Evolutionary conservation across 1,284 basidiomycete species (phyloP).

Genomic region (Peniophora sp.): DNA sequence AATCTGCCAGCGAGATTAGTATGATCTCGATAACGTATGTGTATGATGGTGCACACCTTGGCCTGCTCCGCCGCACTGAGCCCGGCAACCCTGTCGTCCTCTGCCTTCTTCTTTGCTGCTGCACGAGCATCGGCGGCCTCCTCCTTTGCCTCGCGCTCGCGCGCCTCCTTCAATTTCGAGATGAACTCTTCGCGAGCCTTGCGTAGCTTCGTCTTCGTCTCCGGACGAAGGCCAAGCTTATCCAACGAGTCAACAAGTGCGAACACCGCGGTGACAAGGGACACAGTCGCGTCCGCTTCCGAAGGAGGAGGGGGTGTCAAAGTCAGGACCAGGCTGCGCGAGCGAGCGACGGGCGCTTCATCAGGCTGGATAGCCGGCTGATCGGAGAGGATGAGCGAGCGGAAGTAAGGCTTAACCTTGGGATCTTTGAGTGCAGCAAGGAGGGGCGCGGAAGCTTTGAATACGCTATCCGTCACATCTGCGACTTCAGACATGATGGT

Average conservation of each 20-base stretch:
- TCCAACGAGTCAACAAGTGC: slow-evolving; percentile 64
- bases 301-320: slow-evolving; percentile 49
- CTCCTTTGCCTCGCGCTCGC: slow-evolving; percentile 62
- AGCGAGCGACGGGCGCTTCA: slow-evolving; percentile 37
- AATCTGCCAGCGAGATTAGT: slow-evolving; percentile 27
- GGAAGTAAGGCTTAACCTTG: slow-evolving; percentile 65
- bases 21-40: neutral
- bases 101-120: slow-evolving; percentile 65
- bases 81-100: slow-evolving; percentile 63
- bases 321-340: slow-evolving; percentile 68
- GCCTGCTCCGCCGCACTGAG: slow-evolving; percentile 78
- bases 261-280: slow-evolving; percentile 63
- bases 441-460: slow-evolving; percentile 58
- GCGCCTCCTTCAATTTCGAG: slow-evolving; percentile 59
- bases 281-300: slow-evolving; percentile 40
- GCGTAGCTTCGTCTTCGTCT: slow-evolving; percentile 70
- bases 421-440: slow-evolving; percentile 54
- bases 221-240: slow-evolving; percentile 61
- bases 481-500: slow-evolving; percentile 76
- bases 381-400: slow-evolving; percentile 76
- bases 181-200: slow-evolving; percentile 66
- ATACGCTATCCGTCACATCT: slow-evolving; percentile 71
- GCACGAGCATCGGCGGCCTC: slow-evolving; percentile 64
- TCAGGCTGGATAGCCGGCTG: slow-evolving; percentile 67
- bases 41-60: slow-evolving; percentile 42